Evolutionary conservation across 371 early-diverging fungal species (phyloP).

Genomic region (Umbelopsis sp.): DNA sequence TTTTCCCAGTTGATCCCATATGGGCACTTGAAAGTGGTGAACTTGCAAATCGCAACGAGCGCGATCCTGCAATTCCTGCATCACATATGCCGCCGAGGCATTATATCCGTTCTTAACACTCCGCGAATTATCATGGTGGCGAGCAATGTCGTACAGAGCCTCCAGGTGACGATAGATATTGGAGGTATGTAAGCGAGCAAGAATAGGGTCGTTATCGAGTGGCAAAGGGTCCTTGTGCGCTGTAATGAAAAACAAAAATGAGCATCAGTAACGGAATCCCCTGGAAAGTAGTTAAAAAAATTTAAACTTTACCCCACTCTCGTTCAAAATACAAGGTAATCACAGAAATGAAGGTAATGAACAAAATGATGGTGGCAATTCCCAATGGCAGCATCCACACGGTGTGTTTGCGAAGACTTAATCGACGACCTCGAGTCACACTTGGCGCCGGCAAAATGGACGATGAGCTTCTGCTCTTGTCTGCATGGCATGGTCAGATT

Average conservation of each 20-base stretch:
- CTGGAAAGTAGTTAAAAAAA: too few species aligned
- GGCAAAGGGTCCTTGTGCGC: not conserved
- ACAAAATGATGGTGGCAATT: constrained; percentile 24
- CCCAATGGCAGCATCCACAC: constrained; percentile 23
- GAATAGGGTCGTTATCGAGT: not conserved
- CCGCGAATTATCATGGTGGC: constrained; percentile 35
- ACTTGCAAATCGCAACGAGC: constrained; percentile 38
- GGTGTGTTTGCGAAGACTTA: not conserved
- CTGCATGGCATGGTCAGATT: not conserved
- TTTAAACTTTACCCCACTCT: constrained; percentile 22
- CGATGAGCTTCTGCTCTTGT: constrained; percentile 5
- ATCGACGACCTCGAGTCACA: not conserved
- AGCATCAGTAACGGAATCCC: too few species aligned
- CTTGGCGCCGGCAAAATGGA: not conserved
- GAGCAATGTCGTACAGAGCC: constrained; percentile 39
- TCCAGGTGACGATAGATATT: constrained; percentile 37
- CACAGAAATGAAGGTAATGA: constrained; percentile 24
- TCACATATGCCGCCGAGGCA: constrained; percentile 47
- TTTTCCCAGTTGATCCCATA: constrained; percentile 38
- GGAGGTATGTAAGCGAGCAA: constrained; percentile 20
- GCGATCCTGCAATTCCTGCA: constrained; percentile 23
- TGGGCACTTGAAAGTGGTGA: constrained; percentile 42
- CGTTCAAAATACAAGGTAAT: constrained; percentile 29
- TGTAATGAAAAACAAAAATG: not conserved
- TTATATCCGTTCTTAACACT: constrained; percentile 41